phyloP scores from a whole-genome alignment of 1,139 yeast species.

The Blastobotrys indianensis region DNA sequence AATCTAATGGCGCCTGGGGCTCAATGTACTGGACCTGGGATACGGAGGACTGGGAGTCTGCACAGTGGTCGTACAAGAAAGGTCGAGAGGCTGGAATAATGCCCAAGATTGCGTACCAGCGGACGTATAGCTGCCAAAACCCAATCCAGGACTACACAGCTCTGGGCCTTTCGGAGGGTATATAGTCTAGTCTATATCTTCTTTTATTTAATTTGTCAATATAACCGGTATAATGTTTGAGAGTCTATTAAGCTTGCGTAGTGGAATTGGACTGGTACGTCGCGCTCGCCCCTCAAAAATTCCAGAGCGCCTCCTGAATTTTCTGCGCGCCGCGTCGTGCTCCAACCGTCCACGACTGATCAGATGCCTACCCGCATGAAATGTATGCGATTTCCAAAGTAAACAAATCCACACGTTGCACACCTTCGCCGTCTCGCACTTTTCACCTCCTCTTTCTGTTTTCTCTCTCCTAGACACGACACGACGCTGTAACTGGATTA shows the following conservation, averaged over 20 bases:
- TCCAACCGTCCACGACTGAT: too few relatives aligned
- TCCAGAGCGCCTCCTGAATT: too few relatives aligned
- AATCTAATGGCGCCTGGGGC: conserved; percentile 33
- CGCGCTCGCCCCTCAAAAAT: too few relatives aligned
- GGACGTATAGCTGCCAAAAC: conserved; percentile 26
- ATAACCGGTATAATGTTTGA: background rate
- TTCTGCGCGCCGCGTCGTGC: too few relatives aligned
- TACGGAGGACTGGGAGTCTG: conserved; percentile 28
- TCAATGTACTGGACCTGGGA: conserved; percentile 37
- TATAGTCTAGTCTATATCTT: conserved; percentile 10
- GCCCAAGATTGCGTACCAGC: conserved; percentile 30
- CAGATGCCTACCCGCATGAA: too few relatives aligned
- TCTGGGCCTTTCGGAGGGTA: conserved; percentile 29
- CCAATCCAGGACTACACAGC: conserved; percentile 26
- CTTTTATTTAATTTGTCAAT: background rate
- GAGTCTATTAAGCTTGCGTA: background rate
- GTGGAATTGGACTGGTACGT: background rate
- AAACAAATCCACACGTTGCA: too few relatives aligned
- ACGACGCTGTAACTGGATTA: too few relatives aligned
- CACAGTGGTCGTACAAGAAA: conserved; percentile 35
- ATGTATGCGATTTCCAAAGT: too few relatives aligned
- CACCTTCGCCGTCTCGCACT: too few relatives aligned
- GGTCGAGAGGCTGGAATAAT: conserved; percentile 29
- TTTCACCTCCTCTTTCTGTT: too few relatives aligned
- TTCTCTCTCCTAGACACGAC: too few relatives aligned